Base-by-base conservation (phyloP, 2,329 filamentous ascomycete genomes). In the Cladosporium sp. region DNA sequence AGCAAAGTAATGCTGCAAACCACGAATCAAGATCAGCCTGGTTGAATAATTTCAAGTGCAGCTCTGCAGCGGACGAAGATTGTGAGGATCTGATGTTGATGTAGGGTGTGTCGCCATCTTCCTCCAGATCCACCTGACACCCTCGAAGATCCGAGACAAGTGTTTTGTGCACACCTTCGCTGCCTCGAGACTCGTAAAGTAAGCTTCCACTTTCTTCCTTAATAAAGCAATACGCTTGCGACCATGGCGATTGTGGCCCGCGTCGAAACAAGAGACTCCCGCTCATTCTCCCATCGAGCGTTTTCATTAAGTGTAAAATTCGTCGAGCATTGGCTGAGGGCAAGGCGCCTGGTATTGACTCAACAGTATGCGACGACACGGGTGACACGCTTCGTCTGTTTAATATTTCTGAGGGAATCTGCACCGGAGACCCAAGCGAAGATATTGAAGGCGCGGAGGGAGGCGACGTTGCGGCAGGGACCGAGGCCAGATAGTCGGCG, bases 1-100 rank as follows among this genome's bases (percentile, higher is more conserved):
- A 94, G 70, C 88, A 90, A 34, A 93, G 78, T 45, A 94, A 74
- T 7, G 89, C 89, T 14, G 90, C 90, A 59, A 92, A 83, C 90
- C 90, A 94, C 20, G 87, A 79, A 65, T 93, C 88, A 64, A 88
- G 84, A 67, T 93, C 88, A 19, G 86, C 82, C 34, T 82, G 74
- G 2, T 81, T 80, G 8, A 83, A 72, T 14, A 90, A 88, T 37
- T 86, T 82, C 59, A 94, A 75, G 56, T 88, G 77, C 43, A 90
- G 76, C 63, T 89, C 82, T 40, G 90, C 76, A 62, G 88, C 82
- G 22, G 84, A 72, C 7, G 81, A 81, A 25, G 80, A 79, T 45
- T 83, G 80, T 55, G 81, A 77, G 55, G 80, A 52, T 77, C 83
- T 72, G 38, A 82, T 74, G 62, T 81, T 77, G 52, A 82, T 76